These are phyloP conservation scores for Wickerhamiella azyma DNA, from an alignment of 805 yeast species.

Conservation along the genomic window DNA sequence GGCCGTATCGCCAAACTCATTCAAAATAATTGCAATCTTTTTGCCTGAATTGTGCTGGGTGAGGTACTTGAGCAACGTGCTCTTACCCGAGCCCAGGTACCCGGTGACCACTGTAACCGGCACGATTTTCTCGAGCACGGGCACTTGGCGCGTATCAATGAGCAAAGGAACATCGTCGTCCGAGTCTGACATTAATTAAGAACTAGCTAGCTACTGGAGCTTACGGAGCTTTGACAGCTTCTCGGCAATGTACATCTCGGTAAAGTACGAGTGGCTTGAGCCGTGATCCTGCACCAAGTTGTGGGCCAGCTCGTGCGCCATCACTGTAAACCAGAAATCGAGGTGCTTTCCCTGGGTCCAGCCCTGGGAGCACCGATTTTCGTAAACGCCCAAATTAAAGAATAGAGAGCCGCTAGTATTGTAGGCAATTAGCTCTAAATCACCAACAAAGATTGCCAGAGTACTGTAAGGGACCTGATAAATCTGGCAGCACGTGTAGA, in stretches of 20 bases:
- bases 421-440: slow-evolving; percentile 26
- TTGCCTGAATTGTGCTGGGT: slow-evolving; percentile 50
- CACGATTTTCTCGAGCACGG: slow-evolving; percentile 26
- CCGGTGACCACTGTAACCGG: slow-evolving; percentile 94
- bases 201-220: neutral
- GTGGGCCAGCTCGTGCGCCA: slow-evolving; percentile 32
- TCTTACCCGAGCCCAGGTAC: slow-evolving; percentile 87
- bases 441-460: slow-evolving; percentile 20
- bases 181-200: neutral
- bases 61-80: slow-evolving; percentile 60
- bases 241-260: slow-evolving; percentile 24
- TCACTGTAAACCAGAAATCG: slow-evolving; percentile 28
- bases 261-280: slow-evolving; percentile 24
- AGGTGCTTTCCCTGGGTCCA: slow-evolving; percentile 10
- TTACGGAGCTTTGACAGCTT: slow-evolving; percentile 25
- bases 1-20: slow-evolving; percentile 78
- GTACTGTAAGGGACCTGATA: slow-evolving; percentile 18
- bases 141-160: slow-evolving; percentile 14
- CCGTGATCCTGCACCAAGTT: slow-evolving; percentile 27
- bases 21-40: slow-evolving; percentile 76
- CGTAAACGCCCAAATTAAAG: slow-evolving; percentile 24
- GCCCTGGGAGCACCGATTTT: neutral
- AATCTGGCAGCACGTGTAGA: slow-evolving; percentile 12
- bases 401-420: slow-evolving; percentile 27
- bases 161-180: slow-evolving; percentile 22